Base-by-base conservation (phyloP, 2,329 filamentous ascomycete species). In the Diaporthe nobilis region DNA sequence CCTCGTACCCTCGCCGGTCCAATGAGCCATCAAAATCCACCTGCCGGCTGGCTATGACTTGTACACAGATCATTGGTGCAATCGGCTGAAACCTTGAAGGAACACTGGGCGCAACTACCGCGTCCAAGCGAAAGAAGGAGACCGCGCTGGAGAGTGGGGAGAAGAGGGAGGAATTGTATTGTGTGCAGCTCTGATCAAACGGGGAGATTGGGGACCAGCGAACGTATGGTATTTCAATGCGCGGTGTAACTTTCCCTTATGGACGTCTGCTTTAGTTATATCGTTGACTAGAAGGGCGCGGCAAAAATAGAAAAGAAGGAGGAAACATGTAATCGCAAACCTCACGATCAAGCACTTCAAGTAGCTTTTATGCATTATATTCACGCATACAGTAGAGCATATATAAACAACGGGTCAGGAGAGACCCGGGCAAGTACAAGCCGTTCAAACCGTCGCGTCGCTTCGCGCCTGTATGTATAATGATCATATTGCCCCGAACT, bases 401-500 rank as follows among this genome's bases (percentile, higher is more conserved):
- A 49, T 71, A 65, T 73, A 55, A 39, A 65, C 31, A 65, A 31
- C 71, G 42, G 58, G 28, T 3, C 47, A 55, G 13, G 6, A 5
- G 53, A 25, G 15, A 47, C 39, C 60, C 39, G n/a, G 22, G 28
- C 28, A 65, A 63, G 34, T 47, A 51, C 34, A 47, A 65, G n/a
- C n/a, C 31, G 17, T n/a, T 15, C 44, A 20, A 55, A 61, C 47
- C 57, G 51, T 42, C 13, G n/a, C 58, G 47, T 39, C 31, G 25
- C 20, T n/a, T 63, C 39, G 65, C 31, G 47, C 31, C 47, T 42
- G 15, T 70, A 22, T 42, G 9, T 70, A 34, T 51, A 28, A n/a
- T 63, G 60, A 0, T 75, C 76, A 81, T 75, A 78, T 72, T 4
- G 76, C 78, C 7, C 85, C 83, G 80, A 85, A 87, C 37, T 86